phyloP scores from a whole-genome alignment of 306 rosid species.

The Lathyrus tuberosus region DNA sequence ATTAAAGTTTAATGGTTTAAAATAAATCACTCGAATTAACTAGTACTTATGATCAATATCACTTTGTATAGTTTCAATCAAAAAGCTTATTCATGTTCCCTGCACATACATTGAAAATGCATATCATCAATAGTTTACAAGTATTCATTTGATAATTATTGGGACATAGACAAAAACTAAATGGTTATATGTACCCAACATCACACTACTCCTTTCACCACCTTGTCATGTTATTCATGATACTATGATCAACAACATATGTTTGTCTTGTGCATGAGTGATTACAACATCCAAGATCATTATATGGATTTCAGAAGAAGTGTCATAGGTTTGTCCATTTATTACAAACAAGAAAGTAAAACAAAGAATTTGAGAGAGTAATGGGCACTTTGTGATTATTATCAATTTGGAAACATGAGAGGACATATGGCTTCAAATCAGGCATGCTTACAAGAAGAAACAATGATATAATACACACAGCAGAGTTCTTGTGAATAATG shows the following conservation, averaged over 20 bases:
- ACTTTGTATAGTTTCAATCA: constrained; percentile 24
- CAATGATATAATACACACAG: constrained; percentile 56
- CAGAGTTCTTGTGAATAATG: constrained; percentile 37
- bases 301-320: constrained; percentile 42
- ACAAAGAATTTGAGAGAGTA: constrained; percentile 43
- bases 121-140: constrained; percentile 23
- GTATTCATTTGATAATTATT: constrained; percentile 32
- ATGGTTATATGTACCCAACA: constrained; percentile 58
- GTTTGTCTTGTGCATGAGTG: constrained; percentile 61
- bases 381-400: constrained; percentile 38
- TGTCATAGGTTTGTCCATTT: constrained; percentile 55
- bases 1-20: constrained; percentile 10
- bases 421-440: constrained; percentile 62
- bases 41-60: constrained; percentile 7
- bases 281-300: constrained; percentile 46
- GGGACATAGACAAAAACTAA: constrained; percentile 56
- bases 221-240: constrained; percentile 49
- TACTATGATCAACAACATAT: constrained; percentile 60
- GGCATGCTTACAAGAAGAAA: constrained; percentile 59
- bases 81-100: constrained; percentile 20
- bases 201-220: constrained; percentile 53
- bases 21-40: not conserved
- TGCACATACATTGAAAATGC: constrained; percentile 20
- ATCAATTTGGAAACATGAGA: constrained; percentile 53
- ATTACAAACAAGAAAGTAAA: constrained; percentile 51